Percentiles rank a stretch among this genome's conserved stretches.
These are phyloP conservation scores for Dalbergia cultrata DNA, from an alignment of 306 rosid genomes.

Conservation along the genomic window DNA sequence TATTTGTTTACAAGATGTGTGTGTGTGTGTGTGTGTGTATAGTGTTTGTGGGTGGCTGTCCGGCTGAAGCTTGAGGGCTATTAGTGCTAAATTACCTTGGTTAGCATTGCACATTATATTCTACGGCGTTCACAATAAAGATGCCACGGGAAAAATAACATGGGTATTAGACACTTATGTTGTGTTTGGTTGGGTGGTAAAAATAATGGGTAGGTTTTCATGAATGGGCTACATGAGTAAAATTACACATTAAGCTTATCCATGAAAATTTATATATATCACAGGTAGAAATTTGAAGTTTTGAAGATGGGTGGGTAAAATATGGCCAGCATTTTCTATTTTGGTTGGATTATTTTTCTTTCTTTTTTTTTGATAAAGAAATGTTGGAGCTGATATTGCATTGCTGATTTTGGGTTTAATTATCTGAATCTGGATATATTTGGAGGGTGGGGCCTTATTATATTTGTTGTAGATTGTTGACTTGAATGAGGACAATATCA, in stretches of 20 bases:
- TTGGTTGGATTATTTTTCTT: not conserved
- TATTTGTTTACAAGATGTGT: not conserved
- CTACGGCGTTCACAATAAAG: conserved; percentile 2
- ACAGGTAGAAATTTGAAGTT: conserved; percentile 5
- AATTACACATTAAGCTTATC: too few relatives aligned
- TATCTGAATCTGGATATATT: not conserved
- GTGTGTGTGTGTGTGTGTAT: too few relatives aligned
- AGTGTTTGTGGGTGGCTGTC: too few relatives aligned
- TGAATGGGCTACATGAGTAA: too few relatives aligned
- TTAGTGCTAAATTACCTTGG: not conserved
- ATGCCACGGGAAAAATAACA: conserved; percentile 16
- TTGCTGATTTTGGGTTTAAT: not conserved
- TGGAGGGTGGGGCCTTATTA: not conserved
- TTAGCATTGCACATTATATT: not conserved
- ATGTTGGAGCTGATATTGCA: not conserved
- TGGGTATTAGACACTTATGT: not conserved
- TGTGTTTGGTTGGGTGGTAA: not conserved
- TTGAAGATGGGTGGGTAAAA: conserved; percentile 14
- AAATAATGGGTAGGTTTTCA: too few relatives aligned
- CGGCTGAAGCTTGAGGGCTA: not conserved
- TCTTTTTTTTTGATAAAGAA: too few relatives aligned
- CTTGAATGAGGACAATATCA: not conserved
- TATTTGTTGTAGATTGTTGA: not conserved
- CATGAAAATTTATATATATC: not conserved
- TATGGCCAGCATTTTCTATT: not conserved